These are phyloP conservation scores for Jacaranda copaia DNA, from an alignment of 257 asterid species.

Conservation along the genomic window DNA sequence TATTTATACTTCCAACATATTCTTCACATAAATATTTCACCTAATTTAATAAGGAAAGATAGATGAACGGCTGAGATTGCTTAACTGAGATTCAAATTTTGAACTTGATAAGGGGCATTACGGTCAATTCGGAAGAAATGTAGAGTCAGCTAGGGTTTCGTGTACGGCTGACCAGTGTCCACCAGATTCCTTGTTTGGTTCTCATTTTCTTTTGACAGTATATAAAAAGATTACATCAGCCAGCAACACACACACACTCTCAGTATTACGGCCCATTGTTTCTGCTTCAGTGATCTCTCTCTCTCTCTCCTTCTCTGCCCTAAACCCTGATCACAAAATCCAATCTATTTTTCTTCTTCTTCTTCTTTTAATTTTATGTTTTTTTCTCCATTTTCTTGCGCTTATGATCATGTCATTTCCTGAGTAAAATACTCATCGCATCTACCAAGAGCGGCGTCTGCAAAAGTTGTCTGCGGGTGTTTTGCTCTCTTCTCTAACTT, in stretches of 20 bases:
- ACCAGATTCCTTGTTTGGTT: slow-evolving; percentile 25
- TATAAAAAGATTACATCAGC: slow-evolving; percentile 28
- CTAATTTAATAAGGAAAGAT: not conserved
- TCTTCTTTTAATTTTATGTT: not conserved
- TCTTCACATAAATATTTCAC: not conserved
- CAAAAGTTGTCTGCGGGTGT: not conserved
- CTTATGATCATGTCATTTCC: not conserved
- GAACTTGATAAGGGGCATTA: slow-evolving; percentile 41
- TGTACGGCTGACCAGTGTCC: slow-evolving; percentile 46
- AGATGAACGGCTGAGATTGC: slow-evolving; percentile 34
- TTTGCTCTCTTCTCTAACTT: not conserved
- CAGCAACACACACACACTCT: slow-evolving; percentile 11
- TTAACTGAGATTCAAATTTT: slow-evolving; percentile 24
- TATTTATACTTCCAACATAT: not conserved
- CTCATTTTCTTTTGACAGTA: slow-evolving; percentile 21
- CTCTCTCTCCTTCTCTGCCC: slow-evolving; percentile 17
- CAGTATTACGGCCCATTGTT: not conserved
- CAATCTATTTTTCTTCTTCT: not conserved
- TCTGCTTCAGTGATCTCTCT: slow-evolving; percentile 1
- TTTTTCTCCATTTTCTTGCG: not conserved
- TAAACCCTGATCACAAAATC: slow-evolving; percentile 32
- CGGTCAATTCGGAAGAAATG: slow-evolving; percentile 22
- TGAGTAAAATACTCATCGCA: not conserved
- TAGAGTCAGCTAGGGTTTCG: slow-evolving; percentile 61
- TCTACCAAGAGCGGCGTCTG: not conserved